Percentiles rank a stretch among this genome's conserved stretches.
These are phyloP conservation scores for Pichia sorboxylosa DNA, from an alignment of 1,139 yeast species.

Conservation along the genomic window DNA sequence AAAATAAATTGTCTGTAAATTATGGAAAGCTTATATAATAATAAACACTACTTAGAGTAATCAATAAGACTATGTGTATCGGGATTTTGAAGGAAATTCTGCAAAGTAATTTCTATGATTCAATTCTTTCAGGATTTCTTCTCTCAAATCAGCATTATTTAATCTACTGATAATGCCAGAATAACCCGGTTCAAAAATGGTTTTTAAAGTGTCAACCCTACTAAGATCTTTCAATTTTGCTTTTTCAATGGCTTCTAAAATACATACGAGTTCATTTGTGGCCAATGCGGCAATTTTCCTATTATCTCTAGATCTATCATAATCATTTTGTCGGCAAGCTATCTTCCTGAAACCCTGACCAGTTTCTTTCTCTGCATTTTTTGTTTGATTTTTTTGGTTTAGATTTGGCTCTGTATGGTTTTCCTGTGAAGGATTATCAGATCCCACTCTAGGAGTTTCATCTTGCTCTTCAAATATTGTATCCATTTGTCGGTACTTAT, in stretches of 20 bases:
- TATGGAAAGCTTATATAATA: no score
- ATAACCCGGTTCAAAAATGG: conserved; percentile 14
- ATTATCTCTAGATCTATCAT: conserved; percentile 6
- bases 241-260: conserved; percentile 4
- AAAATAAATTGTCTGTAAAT: no score
- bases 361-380: no score
- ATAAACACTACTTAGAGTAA: no score
- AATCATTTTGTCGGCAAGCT: conserved; percentile 1
- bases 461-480: conserved; percentile 9
- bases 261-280: conserved; percentile 5
- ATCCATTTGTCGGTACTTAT: conserved; percentile 8
- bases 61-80: no score
- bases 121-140: conserved; percentile 13
- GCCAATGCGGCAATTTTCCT: conserved; percentile 5
- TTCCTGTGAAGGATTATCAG: background rate
- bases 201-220: conserved; percentile 11
- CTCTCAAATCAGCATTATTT: conserved; percentile 11
- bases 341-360: no score
- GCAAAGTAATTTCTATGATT: no score
- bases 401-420: background rate
- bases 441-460: background rate
- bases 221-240: conserved; percentile 7
- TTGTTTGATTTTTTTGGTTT: no score
- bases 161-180: conserved; percentile 10
- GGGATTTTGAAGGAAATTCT: no score